Evolutionary conservation across 441 rosid species (phyloP).

Genomic region (Gossypium trilobum): DNA sequence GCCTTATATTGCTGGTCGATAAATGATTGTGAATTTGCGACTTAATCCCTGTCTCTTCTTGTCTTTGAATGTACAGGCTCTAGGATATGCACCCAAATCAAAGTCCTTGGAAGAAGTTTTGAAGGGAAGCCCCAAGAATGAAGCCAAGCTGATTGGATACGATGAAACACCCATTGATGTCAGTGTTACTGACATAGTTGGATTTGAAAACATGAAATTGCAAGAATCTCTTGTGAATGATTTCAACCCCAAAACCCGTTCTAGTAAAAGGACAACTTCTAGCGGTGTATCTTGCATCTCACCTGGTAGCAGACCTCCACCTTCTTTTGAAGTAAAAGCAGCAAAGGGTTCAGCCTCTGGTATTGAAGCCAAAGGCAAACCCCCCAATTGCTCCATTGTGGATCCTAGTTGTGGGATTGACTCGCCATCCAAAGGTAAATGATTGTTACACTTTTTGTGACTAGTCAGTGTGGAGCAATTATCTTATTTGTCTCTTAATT

Average conservation of each 20-base stretch:
- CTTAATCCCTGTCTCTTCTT: slow-evolving; percentile 13
- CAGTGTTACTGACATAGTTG: slow-evolving; percentile 22
- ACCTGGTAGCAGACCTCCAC: slow-evolving; percentile 19
- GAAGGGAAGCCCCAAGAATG: slow-evolving; percentile 39
- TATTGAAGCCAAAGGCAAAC: slow-evolving; percentile 14
- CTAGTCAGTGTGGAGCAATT: slow-evolving; percentile 7
- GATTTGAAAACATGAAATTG: slow-evolving; percentile 24
- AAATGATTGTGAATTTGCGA: slow-evolving; percentile 1
- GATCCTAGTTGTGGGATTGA: slow-evolving; percentile 24
- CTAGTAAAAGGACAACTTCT: slow-evolving; percentile 16
- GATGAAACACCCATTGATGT: slow-evolving; percentile 62
- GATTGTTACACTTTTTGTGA: slow-evolving; percentile 6
- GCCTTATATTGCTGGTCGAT: slow-evolving; percentile 2
- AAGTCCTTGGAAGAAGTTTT: slow-evolving; percentile 55
- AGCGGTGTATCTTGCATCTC: slow-evolving; percentile 11
- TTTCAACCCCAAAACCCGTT: slow-evolving; percentile 14
- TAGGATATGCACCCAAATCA: slow-evolving; percentile 39
- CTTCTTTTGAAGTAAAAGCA: not conserved
- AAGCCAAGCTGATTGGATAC: slow-evolving; percentile 74
- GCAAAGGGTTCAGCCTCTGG: slow-evolving; percentile 10
- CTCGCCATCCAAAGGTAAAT: slow-evolving; percentile 22
- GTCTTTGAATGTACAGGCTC: slow-evolving; percentile 39
- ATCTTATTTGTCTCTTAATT: slow-evolving; percentile 13
- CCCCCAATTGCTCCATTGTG: slow-evolving; percentile 17
- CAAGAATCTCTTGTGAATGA: slow-evolving; percentile 23